A percentile compares a stretch with the other conserved stretches of the same genome.
phyloP scores from a whole-genome alignment of 257 asterid species.

The Nicotiana obtusifolia region DNA sequence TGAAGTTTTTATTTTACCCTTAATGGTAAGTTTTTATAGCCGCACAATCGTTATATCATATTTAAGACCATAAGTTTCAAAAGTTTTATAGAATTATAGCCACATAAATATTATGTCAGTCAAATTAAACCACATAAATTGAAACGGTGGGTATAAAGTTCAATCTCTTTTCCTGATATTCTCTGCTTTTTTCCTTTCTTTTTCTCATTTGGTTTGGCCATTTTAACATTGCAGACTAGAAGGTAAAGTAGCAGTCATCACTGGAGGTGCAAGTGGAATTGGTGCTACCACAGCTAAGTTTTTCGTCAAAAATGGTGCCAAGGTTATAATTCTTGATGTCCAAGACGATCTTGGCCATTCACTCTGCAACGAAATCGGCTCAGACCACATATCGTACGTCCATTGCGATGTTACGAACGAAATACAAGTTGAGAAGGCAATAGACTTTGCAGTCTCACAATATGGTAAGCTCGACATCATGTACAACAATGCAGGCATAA shows the following conservation, averaged over 20 bases:
- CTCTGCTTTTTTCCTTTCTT: not conserved
- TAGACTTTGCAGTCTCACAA: constrained; percentile 26
- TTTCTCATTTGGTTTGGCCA: not conserved
- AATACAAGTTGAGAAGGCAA: constrained; percentile 15
- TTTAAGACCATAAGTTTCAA: too few species aligned
- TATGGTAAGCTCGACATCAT: constrained; percentile 40
- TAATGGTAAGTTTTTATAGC: too few species aligned
- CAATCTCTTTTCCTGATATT: not conserved
- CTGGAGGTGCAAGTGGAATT: constrained; percentile 40
- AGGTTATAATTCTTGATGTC: constrained; percentile 37
- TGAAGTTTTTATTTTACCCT: too few species aligned
- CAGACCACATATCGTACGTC: constrained; percentile 18
- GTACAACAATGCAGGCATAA: constrained; percentile 27
- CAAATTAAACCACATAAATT: too few species aligned
- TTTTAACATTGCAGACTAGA: constrained; percentile 17
- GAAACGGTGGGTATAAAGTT: not conserved
- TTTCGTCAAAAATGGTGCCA: constrained; percentile 31
- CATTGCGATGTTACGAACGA: constrained; percentile 42
- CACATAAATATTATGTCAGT: too few species aligned
- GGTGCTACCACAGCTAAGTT: constrained; percentile 25
- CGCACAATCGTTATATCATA: too few species aligned
- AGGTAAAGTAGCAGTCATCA: constrained; percentile 30
- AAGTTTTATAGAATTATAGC: too few species aligned
- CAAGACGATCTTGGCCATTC: constrained; percentile 26
- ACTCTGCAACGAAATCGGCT: constrained; percentile 13